These are phyloP conservation scores for Ampelocalamus luodianensis DNA, from an alignment of 176 grass and related monocot genomes.

Conservation along the genomic window DNA sequence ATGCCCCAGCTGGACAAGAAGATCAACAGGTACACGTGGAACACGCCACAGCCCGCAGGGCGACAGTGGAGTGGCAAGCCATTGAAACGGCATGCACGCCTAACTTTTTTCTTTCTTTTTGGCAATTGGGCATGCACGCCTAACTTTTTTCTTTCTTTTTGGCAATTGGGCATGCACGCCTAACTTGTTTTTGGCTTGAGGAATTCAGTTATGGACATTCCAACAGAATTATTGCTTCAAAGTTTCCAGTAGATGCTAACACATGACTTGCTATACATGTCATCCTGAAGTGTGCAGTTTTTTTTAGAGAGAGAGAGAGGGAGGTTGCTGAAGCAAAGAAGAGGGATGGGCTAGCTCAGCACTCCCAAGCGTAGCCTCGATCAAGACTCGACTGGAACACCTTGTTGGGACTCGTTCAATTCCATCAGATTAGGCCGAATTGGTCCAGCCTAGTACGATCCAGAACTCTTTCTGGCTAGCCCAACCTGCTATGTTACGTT, in stretches of 20 bases:
- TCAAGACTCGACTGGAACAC: neutral
- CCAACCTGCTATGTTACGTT: neutral
- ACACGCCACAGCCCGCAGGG: neutral
- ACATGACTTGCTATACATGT: neutral
- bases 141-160: neutral
- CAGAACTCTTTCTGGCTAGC: neutral
- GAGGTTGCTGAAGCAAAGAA: neutral
- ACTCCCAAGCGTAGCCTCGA: too few relatives aligned
- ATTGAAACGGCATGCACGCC: slow-evolving; percentile 29
- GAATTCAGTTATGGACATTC: slow-evolving; percentile 24
- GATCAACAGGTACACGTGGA: neutral
- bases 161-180: neutral
- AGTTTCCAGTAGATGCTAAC: neutral
- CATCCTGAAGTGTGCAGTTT: neutral
- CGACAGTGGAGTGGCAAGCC: neutral
- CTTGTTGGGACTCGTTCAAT: too few relatives aligned
- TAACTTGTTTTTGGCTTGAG: neutral
- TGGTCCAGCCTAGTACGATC: too few relatives aligned
- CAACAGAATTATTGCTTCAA: neutral
- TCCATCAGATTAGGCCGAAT: neutral
- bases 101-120: neutral
- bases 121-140: neutral
- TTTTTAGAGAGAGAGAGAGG: too few relatives aligned
- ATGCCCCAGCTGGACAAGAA: neutral
- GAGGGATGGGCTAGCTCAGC: neutral